Evolutionary conservation across 2,329 filamentous ascomycete genomes (phyloP).

Genomic region (Penicillium sp.): DNA sequence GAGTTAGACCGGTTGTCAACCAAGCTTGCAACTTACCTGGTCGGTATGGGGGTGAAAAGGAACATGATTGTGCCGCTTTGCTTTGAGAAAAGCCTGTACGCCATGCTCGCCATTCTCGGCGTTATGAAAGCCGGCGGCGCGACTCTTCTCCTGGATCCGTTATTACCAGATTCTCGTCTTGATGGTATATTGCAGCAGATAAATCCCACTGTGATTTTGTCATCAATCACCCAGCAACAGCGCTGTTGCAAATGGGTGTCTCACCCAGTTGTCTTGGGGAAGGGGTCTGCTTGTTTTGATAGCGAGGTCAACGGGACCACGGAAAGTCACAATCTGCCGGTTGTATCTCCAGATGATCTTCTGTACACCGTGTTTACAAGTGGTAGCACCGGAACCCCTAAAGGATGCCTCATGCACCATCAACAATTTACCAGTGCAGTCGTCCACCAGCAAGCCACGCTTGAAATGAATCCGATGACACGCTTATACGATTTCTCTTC

Average conservation of each 20-base stretch:
- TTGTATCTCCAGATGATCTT: neutral
- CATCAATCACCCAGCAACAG: neutral
- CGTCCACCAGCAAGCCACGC: neutral
- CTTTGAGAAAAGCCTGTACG: constrained; percentile 1
- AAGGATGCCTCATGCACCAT: neutral
- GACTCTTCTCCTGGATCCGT: neutral
- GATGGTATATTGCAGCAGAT: neutral
- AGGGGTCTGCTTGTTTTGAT: neutral
- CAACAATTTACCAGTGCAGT: neutral
- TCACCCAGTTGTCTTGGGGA: neutral
- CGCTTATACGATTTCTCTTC: neutral
- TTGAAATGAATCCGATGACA: neutral
- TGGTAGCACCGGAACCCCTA: neutral
- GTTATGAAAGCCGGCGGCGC: neutral
- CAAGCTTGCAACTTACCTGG: neutral
- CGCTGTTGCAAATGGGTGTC: neutral
- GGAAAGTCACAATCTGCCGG: neutral
- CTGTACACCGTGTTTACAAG: neutral
- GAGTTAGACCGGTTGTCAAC: neutral
- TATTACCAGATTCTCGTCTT: neutral
- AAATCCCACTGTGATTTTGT: neutral
- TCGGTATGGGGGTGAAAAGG: neutral
- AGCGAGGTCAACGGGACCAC: neutral
- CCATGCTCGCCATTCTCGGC: neutral
- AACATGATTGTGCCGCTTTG: neutral